phyloP scores from a whole-genome alignment of 179 eudicot genomes.

The Gypsophila paniculata region DNA sequence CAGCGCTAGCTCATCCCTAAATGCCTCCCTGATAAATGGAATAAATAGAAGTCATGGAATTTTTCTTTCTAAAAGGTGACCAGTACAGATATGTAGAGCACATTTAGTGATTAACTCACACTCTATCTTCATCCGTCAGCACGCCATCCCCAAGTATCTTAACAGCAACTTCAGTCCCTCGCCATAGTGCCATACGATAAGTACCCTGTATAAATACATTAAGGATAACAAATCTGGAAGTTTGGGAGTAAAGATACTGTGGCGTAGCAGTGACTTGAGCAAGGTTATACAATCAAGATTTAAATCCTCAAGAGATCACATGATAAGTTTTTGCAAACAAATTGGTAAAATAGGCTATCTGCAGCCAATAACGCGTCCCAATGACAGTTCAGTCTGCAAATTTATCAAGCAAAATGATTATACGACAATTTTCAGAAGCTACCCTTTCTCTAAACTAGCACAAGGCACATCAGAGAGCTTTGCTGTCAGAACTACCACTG shows the following conservation, averaged over 20 bases:
- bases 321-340: not conserved
- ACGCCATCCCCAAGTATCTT: conserved; percentile 36
- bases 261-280: not conserved
- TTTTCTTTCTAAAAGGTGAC: not conserved
- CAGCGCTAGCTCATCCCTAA: conserved; percentile 39
- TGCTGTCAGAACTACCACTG: not conserved
- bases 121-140: conserved; percentile 41
- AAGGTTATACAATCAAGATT: not conserved
- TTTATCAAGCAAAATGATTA: not conserved
- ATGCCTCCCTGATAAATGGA: conserved; percentile 30
- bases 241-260: not conserved
- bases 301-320: not conserved
- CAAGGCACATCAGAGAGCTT: not conserved
- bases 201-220: conserved; percentile 33
- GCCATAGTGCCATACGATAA: conserved; percentile 39
- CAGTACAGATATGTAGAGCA: not conserved
- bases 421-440: too few relatives aligned
- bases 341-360: not conserved
- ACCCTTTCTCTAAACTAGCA: not conserved
- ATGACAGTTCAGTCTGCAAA: not conserved
- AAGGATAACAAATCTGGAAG: not conserved
- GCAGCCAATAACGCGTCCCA: not conserved
- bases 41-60: not conserved
- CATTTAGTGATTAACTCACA: conserved; percentile 28
- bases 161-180: conserved; percentile 44